These are phyloP conservation scores for Ceratocystis colombiana DNA, from an alignment of 2,329 filamentous ascomycete genomes.

Conservation along the genomic window DNA sequence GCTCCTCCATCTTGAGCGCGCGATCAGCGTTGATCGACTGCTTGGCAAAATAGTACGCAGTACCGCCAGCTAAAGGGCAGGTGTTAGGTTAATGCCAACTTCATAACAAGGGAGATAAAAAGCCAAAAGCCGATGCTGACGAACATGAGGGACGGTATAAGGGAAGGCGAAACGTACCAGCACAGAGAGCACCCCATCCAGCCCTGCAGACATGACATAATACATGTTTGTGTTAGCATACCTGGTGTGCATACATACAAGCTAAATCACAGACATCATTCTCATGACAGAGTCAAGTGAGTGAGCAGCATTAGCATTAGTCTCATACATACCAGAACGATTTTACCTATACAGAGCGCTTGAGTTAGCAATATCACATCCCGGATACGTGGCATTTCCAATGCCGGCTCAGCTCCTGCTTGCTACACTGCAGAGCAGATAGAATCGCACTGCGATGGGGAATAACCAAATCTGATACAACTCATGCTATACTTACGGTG, in stretches of 20 bases:
- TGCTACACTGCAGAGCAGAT: neutral
- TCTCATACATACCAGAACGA: constrained; percentile 49
- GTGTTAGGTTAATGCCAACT: neutral
- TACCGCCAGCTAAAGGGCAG: constrained; percentile 59
- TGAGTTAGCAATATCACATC: constrained; percentile 23
- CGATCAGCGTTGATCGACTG: constrained; percentile 86
- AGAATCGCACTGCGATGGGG: too few species aligned
- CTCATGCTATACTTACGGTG: constrained; percentile 38
- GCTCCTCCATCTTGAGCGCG: constrained; percentile 57
- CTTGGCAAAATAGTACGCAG: constrained; percentile 95
- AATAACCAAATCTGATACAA: neutral
- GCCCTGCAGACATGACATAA: constrained; percentile 46
- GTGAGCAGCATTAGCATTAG: neutral
- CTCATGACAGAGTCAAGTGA: neutral
- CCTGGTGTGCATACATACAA: neutral
- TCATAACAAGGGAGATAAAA: neutral
- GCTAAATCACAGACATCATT: constrained; percentile 4
- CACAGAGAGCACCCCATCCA: constrained; percentile 82
- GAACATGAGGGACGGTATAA: neutral
- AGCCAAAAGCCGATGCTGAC: neutral
- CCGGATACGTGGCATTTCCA: neutral
- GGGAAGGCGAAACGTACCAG: constrained; percentile 46
- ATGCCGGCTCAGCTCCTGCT: neutral
- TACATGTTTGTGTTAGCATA: constrained; percentile 15
- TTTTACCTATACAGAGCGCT: constrained; percentile 40